Evolutionary conservation across 208 protist genomes (phyloP), one percentile per base, ranked within the genome.

Genomic region (Acanthamoeba sp.): DNA sequence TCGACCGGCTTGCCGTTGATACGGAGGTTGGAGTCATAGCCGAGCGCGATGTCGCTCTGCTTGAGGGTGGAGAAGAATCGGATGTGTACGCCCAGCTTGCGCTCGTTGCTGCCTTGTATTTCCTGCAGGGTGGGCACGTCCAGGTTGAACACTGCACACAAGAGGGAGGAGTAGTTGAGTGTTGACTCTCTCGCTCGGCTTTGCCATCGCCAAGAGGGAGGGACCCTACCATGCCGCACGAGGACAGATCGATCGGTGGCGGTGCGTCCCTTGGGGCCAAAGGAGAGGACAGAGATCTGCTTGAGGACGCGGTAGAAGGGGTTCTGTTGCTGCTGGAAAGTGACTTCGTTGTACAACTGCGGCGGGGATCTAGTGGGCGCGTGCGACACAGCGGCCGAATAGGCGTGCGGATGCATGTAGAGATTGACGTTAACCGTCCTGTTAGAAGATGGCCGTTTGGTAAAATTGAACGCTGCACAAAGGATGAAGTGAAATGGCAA

Each of bases 1-100:
- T 87, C 78, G 29, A 59, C 45, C 2, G 78, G 78, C 34, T 59
- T 50, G 48, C 48, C 45, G 45, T 87, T 87, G 14, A 87, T 20
- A 7, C 45, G 36, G 6, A 87, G 48, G 45, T 87, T 87, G 45
- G 78, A 48, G 27, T 87, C 78, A 55, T 87, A 87, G 48, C 78
- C 38, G 12, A 87, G 38, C 10, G 29, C 38, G 78, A 62, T 62
- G 45, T 87, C 78, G 24, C 27, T 34, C 34, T 50, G 45, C 78
- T 87, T 87, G 34, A 62, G 45, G 27, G 48, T 59, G 32, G 38
- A 62, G 27, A 62, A 87, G 78, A 87, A 87, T 5, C 78, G 78
- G 29, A 87, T 59, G 48, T 87, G 78, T 16, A 87, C 45, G 29
- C 27, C 78, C 14, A 48, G 40, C 78, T 59, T 59, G 14, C 48